phyloP scores from a whole-genome alignment of 805 yeast genomes.

The Wickerhamomyces silvicola region DNA sequence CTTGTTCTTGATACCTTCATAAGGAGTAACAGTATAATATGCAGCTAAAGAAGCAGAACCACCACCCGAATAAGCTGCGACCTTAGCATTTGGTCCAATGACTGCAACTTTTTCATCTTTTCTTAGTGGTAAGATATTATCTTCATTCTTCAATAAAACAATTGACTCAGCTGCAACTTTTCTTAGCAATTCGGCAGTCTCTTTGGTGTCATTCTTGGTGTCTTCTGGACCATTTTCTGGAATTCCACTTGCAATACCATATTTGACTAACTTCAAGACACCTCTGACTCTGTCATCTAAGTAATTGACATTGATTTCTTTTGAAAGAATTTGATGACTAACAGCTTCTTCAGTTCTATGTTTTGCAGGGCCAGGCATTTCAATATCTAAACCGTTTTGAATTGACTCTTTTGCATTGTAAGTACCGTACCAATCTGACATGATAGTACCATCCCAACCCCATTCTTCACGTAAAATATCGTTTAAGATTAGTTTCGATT shows the following conservation, averaged over 20 bases:
- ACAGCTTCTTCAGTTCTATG: slow-evolving; percentile 34
- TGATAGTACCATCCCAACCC: slow-evolving; percentile 47
- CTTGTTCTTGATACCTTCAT: slow-evolving; percentile 35
- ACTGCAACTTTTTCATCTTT: slow-evolving; percentile 40
- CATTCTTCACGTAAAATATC: slow-evolving; percentile 49
- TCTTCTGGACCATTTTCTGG: slow-evolving; percentile 20
- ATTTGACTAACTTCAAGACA: slow-evolving; percentile 44
- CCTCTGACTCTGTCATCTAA: slow-evolving; percentile 44
- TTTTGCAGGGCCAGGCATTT: slow-evolving; percentile 60
- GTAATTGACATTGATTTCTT: slow-evolving; percentile 31
- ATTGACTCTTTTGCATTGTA: slow-evolving; percentile 41
- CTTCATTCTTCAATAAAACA: slow-evolving; percentile 52
- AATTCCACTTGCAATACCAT: slow-evolving; percentile 33
- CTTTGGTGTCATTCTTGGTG: slow-evolving; percentile 37
- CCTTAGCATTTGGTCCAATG: slow-evolving; percentile 55
- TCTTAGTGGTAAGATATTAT: slow-evolving; percentile 39
- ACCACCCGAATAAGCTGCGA: slow-evolving; percentile 49
- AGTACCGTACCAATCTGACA: slow-evolving; percentile 64
- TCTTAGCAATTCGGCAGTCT: slow-evolving; percentile 37
- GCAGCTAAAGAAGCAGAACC: slow-evolving; percentile 52
- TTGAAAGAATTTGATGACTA: slow-evolving; percentile 35
- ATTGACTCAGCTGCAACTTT: slow-evolving; percentile 43
- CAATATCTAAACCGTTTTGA: slow-evolving; percentile 54
- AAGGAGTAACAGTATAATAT: slow-evolving; percentile 43
- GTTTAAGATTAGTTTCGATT: slow-evolving; percentile 35